A percentile compares a stretch with the other conserved stretches of the same genome.
phyloP scores from a whole-genome alignment of 495 filamentous ascomycete species.

The Aspergillus hancockii region DNA sequence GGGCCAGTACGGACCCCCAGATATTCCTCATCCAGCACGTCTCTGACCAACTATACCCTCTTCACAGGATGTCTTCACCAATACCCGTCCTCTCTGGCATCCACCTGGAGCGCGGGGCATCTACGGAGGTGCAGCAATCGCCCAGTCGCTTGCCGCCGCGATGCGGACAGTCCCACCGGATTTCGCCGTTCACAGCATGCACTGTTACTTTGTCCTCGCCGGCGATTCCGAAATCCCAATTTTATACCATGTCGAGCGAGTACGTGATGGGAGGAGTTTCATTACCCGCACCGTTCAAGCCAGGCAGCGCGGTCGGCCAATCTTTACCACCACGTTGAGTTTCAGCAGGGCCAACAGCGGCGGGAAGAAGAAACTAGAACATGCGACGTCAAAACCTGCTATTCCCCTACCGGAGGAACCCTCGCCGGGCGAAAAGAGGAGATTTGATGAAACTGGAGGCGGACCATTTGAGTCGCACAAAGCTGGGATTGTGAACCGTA shows the following conservation, averaged over 20 bases:
- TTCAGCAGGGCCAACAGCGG: conserved; percentile 75
- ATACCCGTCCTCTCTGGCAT: conserved; percentile 86
- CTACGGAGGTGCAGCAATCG: conserved; percentile 90
- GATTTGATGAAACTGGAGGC: conserved; percentile 32
- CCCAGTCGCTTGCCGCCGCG: conserved; percentile 85
- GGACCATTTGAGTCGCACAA: conserved; percentile 46
- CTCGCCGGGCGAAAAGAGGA: conserved; percentile 21
- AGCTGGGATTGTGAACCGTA: conserved; percentile 47
- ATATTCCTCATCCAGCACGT: conserved; percentile 2
- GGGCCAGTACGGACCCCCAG: conserved; percentile 60
- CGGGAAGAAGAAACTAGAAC: conserved; percentile 57
- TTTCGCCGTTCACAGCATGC: conserved; percentile 90
- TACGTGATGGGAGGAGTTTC: conserved; percentile 88
- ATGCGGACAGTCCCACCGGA: conserved; percentile 78
- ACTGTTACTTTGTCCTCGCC: conserved; percentile 97
- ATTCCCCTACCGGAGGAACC: conserved; percentile 29
- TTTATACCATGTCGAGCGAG: conserved; percentile 88
- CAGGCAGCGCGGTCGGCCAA: conserved; percentile 80
- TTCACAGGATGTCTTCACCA: conserved; percentile 82
- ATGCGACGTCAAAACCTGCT: conserved; percentile 36
- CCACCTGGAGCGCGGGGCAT: conserved; percentile 88
- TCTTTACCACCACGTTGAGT: conserved; percentile 92
- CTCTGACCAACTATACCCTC: conserved; percentile 5
- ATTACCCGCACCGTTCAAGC: conserved; percentile 95
- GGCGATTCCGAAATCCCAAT: conserved; percentile 83